Evolutionary conservation across 2,329 filamentous ascomycete genomes (phyloP).

Genomic region (Cadophora gregata): DNA sequence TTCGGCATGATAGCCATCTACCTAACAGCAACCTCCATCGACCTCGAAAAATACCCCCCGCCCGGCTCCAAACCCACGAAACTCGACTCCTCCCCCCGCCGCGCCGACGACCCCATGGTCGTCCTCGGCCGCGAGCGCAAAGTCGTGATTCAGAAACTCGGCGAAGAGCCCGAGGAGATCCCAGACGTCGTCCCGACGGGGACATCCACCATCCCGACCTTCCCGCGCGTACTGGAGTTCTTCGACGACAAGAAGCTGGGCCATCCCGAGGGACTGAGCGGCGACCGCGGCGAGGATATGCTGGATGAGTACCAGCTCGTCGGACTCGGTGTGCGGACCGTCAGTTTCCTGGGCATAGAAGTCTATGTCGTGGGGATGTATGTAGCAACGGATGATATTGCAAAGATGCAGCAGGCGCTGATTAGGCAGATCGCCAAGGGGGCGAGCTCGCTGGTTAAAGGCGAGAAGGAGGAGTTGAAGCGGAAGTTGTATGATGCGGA

Average conservation of each 20-base stretch:
- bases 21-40: slow-evolving; percentile 41
- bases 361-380: slow-evolving; percentile 97
- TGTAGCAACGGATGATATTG: slow-evolving; percentile 82
- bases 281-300: slow-evolving; percentile 24
- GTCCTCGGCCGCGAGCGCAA: slow-evolving; percentile 41
- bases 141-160: slow-evolving; percentile 41
- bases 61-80: slow-evolving; percentile 27
- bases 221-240: slow-evolving; percentile 41
- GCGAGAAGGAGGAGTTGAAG: slow-evolving; percentile 78
- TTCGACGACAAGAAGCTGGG: slow-evolving; percentile 32
- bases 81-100: slow-evolving; percentile 33
- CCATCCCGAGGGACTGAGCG: slow-evolving; percentile 18
- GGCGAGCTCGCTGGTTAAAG: slow-evolving; percentile 82
- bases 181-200: slow-evolving; percentile 45
- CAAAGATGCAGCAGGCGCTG: slow-evolving; percentile 77
- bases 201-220: slow-evolving; percentile 41
- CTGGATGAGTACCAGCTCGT: slow-evolving; percentile 81
- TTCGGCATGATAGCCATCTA: slow-evolving; percentile 43
- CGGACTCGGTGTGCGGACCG: slow-evolving; percentile 84
- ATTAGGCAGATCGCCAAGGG: slow-evolving; percentile 76
- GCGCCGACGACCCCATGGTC: slow-evolving; percentile 39
- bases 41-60: slow-evolving; percentile 33
- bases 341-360: slow-evolving; percentile 87
- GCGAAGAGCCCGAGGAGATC: slow-evolving; percentile 47
- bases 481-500: slow-evolving; percentile 71